These are phyloP conservation scores for Lepidium didymum DNA, from an alignment of 345 rosid genomes.

Conservation along the genomic window DNA sequence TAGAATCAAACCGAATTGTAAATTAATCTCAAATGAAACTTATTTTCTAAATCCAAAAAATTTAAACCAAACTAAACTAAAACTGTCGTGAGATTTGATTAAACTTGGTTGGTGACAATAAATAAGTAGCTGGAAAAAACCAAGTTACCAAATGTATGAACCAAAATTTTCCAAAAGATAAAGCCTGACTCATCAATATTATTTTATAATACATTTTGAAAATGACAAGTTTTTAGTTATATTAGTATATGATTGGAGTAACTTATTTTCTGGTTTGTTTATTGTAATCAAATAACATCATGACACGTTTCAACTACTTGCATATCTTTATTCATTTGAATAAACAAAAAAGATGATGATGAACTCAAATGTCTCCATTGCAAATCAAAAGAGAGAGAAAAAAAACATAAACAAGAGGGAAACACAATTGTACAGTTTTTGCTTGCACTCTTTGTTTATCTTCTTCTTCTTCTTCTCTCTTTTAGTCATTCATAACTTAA, in stretches of 20 bases:
- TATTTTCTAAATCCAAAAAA: too few relatives aligned
- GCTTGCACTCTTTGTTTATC: conserved; percentile 25
- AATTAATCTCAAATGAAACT: too few relatives aligned
- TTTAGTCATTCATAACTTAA: not conserved
- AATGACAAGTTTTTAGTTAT: not conserved
- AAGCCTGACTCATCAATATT: conserved; percentile 24
- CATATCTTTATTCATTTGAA: not conserved
- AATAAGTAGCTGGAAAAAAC: conserved; percentile 7
- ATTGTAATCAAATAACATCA: conserved; percentile 1
- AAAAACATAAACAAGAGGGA: conserved; percentile 22
- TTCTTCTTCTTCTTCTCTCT: not conserved
- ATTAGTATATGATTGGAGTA: conserved; percentile 17
- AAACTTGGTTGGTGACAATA: conserved; percentile 20
- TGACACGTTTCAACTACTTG: conserved; percentile 8
- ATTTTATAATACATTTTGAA: not conserved
- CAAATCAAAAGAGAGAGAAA: conserved; percentile 18
- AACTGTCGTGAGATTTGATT: too few relatives aligned
- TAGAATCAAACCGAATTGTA: too few relatives aligned
- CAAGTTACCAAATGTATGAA: conserved; percentile 10
- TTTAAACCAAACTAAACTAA: too few relatives aligned
- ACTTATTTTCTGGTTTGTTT: not conserved
- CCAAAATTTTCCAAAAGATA: conserved; percentile 15
- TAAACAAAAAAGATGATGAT: not conserved
- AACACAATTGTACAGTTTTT: conserved; percentile 25
- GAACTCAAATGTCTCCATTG: conserved; percentile 22